Base-by-base conservation (phyloP, 2,329 filamentous ascomycete species). In the Penicillium sp. region DNA sequence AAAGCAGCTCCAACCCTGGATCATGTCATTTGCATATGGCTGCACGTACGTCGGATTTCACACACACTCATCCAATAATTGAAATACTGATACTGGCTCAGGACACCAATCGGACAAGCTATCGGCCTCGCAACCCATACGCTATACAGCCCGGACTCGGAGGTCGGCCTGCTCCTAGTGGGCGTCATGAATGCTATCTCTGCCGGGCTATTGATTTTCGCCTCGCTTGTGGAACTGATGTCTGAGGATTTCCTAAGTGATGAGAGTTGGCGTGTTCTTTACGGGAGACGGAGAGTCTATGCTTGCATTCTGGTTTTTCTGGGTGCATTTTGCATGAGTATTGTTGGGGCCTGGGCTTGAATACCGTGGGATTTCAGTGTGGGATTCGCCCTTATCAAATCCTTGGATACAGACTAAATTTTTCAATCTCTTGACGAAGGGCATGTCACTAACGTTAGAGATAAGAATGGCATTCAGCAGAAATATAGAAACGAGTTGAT, bases 141-240 rank as follows among this genome's bases (percentile, higher is more conserved):
- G 11, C 76, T 90, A 57, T 92, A 92, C 70, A 86, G 88, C 56
- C 88, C 89, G 0, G 78, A 82, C 64, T 88, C 85, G 54, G 82
- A 89, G 68, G 81, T 83, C 0, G 88, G 89, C 0, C 74, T 92
- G 28, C 75, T 92, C 11, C 82, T 92, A 66, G 88, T 92, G 1
- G 89, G 89, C 13, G 81, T 88, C 61, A 92, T 92, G 87, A 92
- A 92, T 60, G 88, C 87, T 44, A 86, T 92, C 33, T 90, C 86
- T 0, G 83, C 86, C n/a, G 89, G 89, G 0, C 75, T 92, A 35
- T 71, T 92, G 31, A 77, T 92, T 6, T 92, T 90, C 63, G 88
- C 89, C 0, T 88, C 87, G 0, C 73, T 92, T 20, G 88, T 92
- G 0, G 88, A 92, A 71, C 74, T 92, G 14, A 78, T 92, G 51